Evolutionary conservation across 495 filamentous ascomycete genomes (phyloP), one percentile per base, ranked within the genome.

Genomic region (Hypomontagnella monticulosa): DNA sequence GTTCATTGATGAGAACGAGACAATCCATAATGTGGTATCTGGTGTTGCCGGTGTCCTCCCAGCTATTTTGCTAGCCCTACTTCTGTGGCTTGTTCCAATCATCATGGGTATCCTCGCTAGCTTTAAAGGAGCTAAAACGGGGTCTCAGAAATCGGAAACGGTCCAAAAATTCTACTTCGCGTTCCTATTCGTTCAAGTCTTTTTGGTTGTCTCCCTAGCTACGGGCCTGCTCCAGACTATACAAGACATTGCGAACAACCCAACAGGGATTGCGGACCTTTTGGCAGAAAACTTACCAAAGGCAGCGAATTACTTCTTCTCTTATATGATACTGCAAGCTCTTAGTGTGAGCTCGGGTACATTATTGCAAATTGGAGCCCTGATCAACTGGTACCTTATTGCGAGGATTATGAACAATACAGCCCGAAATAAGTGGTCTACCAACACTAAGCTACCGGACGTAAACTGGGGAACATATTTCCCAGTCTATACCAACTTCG

Each of bases 281-380:
- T 75, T 99, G 53, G 95, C 94, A 1, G 72, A 80, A 27, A 94
- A 94, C 66, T 82, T 99, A 36, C 95, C 95, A 37, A 89, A 88
- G 75, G 91, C 93, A 1, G 89, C 91, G 62, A 96, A 97, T 72
- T 98, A 97, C 77, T 99, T 98, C 80, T 98, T 97, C 80, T 93
- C 91, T 4, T 99, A 99, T 81, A 93, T 99, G 88, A 88, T 98
- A 73, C 86, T 99, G 15, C 96, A 97, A 72, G 92, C 93, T 12
- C 83, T 99, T 69, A 91, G 91, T 58, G 90, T 90, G 67, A 96
- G 92, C 76, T 93, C 94, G 20, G 93, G 92, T 70, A 92, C 92
- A 10, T 81, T 99, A 10, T 81, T 97, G n/a, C 96, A 99, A 70
- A 86, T 96, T 47, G 84, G 84, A 23, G 86, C 85, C 27, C 78